phyloP scores from a whole-genome alignment of 257 asterid genomes.

The Osmanthus fragrans region DNA sequence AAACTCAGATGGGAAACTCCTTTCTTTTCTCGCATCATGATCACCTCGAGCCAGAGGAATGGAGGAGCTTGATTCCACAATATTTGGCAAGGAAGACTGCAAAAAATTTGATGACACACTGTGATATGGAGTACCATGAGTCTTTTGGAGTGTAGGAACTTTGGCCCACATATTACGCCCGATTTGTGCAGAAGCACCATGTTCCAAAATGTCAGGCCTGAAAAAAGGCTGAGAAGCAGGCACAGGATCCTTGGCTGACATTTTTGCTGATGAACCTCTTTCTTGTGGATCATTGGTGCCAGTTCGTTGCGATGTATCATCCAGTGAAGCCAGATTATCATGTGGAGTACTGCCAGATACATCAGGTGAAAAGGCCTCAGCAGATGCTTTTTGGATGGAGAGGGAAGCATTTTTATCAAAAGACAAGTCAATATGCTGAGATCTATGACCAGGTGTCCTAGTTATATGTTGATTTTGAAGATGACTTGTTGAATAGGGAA shows the following conservation, averaged over 20 bases:
- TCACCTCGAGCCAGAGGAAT: constrained; percentile 31
- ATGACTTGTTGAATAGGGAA: constrained; percentile 44
- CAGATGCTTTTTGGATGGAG: constrained; percentile 45
- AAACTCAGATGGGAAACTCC: constrained; percentile 24
- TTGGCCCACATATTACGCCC: constrained; percentile 35
- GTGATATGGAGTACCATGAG: constrained; percentile 34
- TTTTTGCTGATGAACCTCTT: constrained; percentile 38
- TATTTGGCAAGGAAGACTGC: constrained; percentile 42
- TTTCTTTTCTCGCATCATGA: constrained; percentile 34
- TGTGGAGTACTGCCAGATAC: constrained; percentile 35
- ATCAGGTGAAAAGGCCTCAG: constrained; percentile 41
- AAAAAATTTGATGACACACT: constrained; percentile 38
- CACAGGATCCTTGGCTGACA: constrained; percentile 31
- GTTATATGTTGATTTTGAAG: constrained; percentile 48
- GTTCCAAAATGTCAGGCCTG: constrained; percentile 34
- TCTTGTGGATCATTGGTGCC: constrained; percentile 36
- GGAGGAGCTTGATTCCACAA: constrained; percentile 52
- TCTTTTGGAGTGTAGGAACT: constrained; percentile 45
- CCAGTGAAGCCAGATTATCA: constrained; percentile 35
- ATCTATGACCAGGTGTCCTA: constrained; percentile 44
- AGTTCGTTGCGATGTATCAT: constrained; percentile 30
- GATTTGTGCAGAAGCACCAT: constrained; percentile 32
- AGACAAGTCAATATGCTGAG: constrained; percentile 36
- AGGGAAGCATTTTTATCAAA: constrained; percentile 32
- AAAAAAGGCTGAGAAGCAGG: constrained; percentile 40